Evolutionary conservation across 1,284 basidiomycete genomes (phyloP).

Genomic region (Sphaerobolus stellatus): DNA sequence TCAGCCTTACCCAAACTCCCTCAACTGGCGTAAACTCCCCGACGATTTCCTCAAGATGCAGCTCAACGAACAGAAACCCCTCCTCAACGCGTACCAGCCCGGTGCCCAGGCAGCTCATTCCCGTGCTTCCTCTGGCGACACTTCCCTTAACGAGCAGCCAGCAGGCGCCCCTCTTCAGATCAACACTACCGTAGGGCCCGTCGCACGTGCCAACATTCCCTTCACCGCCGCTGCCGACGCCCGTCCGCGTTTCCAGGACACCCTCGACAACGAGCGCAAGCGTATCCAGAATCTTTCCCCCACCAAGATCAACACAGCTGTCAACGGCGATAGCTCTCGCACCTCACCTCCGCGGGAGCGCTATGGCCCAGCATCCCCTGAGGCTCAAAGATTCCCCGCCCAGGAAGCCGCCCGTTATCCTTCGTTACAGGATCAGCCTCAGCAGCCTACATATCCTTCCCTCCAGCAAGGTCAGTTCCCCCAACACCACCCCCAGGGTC

Average conservation of each 20-base stretch:
- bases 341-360: slow-evolving; percentile 5
- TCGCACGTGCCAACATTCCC: background rate
- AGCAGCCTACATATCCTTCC: slow-evolving; percentile 66
- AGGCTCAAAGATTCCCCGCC: background rate
- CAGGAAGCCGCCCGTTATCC: background rate
- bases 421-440: slow-evolving; percentile 1
- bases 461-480: slow-evolving; percentile 52
- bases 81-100: background rate
- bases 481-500: slow-evolving; percentile 45
- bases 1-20: background rate
- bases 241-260: background rate
- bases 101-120: background rate
- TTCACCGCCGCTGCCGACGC: slow-evolving; percentile 4
- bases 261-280: slow-evolving; percentile 2
- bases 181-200: slow-evolving; percentile 6
- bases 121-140: slow-evolving; percentile 8
- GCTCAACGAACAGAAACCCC: background rate
- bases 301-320: background rate
- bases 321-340: background rate
- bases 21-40: background rate
- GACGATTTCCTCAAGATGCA: slow-evolving; percentile 3
- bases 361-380: background rate
- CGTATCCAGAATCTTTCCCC: slow-evolving; percentile 2
- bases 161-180: background rate
- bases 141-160: background rate